Conservation (phyloP, 2,329 filamentous ascomycete species). For the Diplocarpon mali region DNA sequence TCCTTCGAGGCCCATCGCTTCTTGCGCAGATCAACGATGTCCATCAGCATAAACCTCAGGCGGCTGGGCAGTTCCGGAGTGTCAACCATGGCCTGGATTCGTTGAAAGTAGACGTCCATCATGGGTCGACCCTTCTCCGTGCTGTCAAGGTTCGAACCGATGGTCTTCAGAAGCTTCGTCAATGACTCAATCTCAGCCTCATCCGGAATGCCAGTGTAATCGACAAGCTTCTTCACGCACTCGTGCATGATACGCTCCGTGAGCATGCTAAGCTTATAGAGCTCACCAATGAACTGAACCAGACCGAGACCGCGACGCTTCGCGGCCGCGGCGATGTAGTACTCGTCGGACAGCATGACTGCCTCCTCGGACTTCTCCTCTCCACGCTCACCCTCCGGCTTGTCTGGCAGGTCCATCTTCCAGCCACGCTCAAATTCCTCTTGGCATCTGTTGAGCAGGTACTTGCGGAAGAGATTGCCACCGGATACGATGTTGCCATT, state of each 20-base stretch:
- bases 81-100: slow-evolving; percentile 73
- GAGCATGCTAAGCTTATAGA: slow-evolving; percentile 98
- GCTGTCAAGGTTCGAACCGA: slow-evolving; percentile 75
- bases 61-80: slow-evolving; percentile 74
- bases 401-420: slow-evolving; percentile 75
- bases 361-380: slow-evolving; percentile 55
- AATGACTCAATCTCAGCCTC: slow-evolving; percentile 95
- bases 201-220: slow-evolving; percentile 86
- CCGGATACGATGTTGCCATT: slow-evolving; percentile 78
- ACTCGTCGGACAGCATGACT: slow-evolving; percentile 85
- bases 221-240: slow-evolving; percentile 92
- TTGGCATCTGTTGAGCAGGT: slow-evolving; percentile 94
- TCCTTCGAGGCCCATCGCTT: slow-evolving; percentile 79
- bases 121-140: slow-evolving; percentile 74
- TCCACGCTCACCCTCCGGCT: slow-evolving; percentile 54
- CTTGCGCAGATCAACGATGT: slow-evolving; percentile 75
- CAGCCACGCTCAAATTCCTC: slow-evolving; percentile 98
- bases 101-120: slow-evolving; percentile 89
- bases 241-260: slow-evolving; percentile 99
- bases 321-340: slow-evolving; percentile 85
- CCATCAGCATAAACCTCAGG: slow-evolving; percentile 93
- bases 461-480: slow-evolving; percentile 94
- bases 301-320: slow-evolving; percentile 96
- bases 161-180: slow-evolving; percentile 82
- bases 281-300: slow-evolving; percentile 97